Evolutionary conservation across 306 rosid genomes (phyloP).

Genomic region (Rosa chinensis): DNA sequence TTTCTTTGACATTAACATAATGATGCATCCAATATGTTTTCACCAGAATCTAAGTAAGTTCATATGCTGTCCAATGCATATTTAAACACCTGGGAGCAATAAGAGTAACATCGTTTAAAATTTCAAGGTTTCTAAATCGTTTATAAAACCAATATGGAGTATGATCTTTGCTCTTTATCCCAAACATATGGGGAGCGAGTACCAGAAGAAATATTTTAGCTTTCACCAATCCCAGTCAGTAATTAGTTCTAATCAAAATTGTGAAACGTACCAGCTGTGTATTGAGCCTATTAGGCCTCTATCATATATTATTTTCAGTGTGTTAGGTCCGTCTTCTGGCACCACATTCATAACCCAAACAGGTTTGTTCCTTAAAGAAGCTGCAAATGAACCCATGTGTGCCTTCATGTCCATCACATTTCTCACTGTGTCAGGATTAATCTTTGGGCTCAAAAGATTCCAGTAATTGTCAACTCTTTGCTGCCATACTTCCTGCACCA

Average conservation of each 20-base stretch:
- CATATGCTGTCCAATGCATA: background rate
- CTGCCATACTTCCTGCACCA: slow-evolving; percentile 79
- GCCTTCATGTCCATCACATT: slow-evolving; percentile 99
- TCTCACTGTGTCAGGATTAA: slow-evolving; percentile 60
- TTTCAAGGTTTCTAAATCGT: background rate
- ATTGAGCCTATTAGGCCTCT: slow-evolving; percentile 87
- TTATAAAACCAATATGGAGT: background rate
- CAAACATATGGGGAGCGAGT: background rate
- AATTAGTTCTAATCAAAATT: slow-evolving; percentile 1
- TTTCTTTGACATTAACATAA: background rate
- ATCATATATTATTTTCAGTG: slow-evolving; percentile 81
- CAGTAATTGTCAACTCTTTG: slow-evolving; percentile 84
- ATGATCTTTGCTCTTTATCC: background rate
- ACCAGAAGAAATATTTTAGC: background rate
- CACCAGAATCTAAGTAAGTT: background rate
- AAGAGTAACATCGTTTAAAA: background rate
- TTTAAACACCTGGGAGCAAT: background rate
- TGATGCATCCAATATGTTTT: background rate
- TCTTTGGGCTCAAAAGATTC: slow-evolving; percentile 69
- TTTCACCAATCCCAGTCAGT: background rate
- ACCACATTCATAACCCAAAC: slow-evolving; percentile 99
- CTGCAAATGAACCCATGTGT: slow-evolving; percentile 84
- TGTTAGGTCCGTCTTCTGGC: slow-evolving; percentile 77
- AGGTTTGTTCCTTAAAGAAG: slow-evolving; percentile 74
- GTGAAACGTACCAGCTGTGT: slow-evolving; percentile 72